Percentiles rank a stretch among this genome's conserved stretches.
Evolutionary conservation across 78 protist species (phyloP).

Genomic region (Chrysochromulina tobinii): DNA sequence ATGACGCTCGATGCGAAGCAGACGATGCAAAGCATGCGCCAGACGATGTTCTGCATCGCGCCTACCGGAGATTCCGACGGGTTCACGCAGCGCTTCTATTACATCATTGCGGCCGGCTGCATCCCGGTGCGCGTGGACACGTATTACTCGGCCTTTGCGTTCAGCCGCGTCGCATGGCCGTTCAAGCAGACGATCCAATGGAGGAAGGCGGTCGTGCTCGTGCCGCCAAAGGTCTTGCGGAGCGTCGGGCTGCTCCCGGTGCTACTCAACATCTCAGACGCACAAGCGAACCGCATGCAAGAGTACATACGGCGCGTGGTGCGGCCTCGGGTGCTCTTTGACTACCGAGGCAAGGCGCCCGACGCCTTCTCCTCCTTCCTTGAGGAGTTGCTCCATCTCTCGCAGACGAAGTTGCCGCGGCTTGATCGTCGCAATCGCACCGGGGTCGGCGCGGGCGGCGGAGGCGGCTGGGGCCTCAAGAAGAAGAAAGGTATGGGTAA

Average conservation of each 20-base stretch:
- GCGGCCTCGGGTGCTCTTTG: background rate
- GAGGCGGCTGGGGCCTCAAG: too few relatives aligned
- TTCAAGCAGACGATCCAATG: background rate
- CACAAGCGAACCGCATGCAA: background rate
- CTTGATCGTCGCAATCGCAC: background rate
- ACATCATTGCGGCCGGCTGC: background rate
- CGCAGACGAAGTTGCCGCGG: background rate
- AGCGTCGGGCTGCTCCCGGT: background rate
- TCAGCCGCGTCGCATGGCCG: background rate
- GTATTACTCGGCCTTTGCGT: background rate
- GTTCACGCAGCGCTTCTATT: slow-evolving; percentile 8
- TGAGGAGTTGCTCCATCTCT: background rate
- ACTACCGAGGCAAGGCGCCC: background rate
- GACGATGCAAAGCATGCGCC: background rate
- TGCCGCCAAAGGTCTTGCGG: background rate
- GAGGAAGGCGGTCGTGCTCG: background rate
- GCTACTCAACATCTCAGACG: background rate
- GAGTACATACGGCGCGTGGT: background rate
- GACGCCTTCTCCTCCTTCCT: background rate
- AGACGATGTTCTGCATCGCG: background rate
- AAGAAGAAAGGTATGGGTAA: too few relatives aligned
- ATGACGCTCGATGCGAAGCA: background rate
- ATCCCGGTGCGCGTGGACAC: slow-evolving; percentile 13
- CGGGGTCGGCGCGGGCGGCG: too few relatives aligned
- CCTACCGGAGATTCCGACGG: background rate